Percentiles rank a stretch among this genome's conserved stretches.
Evolutionary conservation across 1,139 yeast species (phyloP).

Genomic region (Pichia sp.): DNA sequence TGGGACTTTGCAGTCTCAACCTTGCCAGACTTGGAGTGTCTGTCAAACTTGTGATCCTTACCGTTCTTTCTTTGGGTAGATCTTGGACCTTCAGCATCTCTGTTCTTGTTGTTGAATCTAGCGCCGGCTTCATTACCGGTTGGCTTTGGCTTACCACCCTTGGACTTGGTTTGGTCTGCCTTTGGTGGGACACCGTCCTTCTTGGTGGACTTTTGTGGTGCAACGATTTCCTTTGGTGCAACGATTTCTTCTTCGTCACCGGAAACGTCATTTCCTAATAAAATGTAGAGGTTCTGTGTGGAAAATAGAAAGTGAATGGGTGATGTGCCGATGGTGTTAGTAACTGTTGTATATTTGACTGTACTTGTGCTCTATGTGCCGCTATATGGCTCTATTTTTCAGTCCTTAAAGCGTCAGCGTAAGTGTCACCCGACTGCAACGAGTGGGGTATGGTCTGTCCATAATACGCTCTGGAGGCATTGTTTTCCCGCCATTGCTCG

Average conservation of each 20-base stretch:
- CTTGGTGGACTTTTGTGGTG: constrained; percentile 78
- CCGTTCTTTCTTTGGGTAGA: constrained; percentile 34
- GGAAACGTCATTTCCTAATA: constrained; percentile 77
- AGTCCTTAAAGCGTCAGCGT: too few species aligned
- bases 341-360: too few species aligned
- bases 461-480: not conserved
- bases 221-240: constrained; percentile 63
- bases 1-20: constrained; percentile 80
- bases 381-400: too few species aligned
- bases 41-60: constrained; percentile 61
- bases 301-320: not conserved
- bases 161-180: constrained; percentile 77
- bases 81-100: constrained; percentile 51
- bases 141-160: constrained; percentile 51
- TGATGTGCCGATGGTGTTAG: too few species aligned
- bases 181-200: constrained; percentile 77
- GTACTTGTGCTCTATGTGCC: too few species aligned
- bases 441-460: too few species aligned
- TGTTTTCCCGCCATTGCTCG: not conserved
- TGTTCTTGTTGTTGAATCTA: constrained; percentile 72
- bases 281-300: constrained; percentile 43
- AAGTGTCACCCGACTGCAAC: too few species aligned
- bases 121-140: constrained; percentile 86
- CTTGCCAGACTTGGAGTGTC: constrained; percentile 80
- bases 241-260: constrained; percentile 45